A percentile compares a stretch with the other conserved stretches of the same genome.
phyloP scores from a whole-genome alignment of 139 green algal species.

The Tetradesmus lagerheimii region DNA sequence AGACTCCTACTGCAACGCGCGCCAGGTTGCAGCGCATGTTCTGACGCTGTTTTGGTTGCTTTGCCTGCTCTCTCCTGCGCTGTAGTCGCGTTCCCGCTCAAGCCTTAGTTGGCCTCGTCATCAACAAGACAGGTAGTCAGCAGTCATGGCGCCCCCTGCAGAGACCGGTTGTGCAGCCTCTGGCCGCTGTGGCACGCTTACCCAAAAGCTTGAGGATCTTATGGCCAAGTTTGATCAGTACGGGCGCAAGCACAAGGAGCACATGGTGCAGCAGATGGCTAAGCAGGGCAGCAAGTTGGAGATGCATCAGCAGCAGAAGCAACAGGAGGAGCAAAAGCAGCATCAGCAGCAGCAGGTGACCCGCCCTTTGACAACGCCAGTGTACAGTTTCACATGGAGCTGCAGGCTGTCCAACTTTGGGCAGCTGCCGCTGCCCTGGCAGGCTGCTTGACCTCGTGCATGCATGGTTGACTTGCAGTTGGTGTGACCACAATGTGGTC shows the following conservation, averaged over 20 bases:
- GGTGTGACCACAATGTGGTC: neutral
- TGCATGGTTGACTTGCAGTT: neutral
- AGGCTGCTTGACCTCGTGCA: neutral
- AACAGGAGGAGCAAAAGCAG: neutral
- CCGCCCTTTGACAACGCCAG: neutral
- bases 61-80: neutral
- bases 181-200: neutral
- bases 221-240: neutral
- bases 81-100: neutral
- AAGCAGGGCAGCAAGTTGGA: neutral
- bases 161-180: neutral
- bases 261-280: slow-evolving; percentile 15
- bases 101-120: neutral
- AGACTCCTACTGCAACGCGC: neutral
- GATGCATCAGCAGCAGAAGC: neutral
- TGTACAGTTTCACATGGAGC: neutral
- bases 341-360: neutral
- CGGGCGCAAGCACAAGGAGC: slow-evolving; percentile 16
- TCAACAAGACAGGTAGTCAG: neutral
- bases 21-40: neutral
- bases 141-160: neutral
- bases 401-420: slow-evolving; percentile 18
- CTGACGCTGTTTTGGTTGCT: neutral
- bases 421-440: slow-evolving; percentile 24
- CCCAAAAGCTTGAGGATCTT: neutral